A percentile compares a stretch with the other conserved stretches of the same genome.
phyloP scores from a whole-genome alignment of 2,329 filamentous ascomycete species.

The Stenocarpella maydis region DNA sequence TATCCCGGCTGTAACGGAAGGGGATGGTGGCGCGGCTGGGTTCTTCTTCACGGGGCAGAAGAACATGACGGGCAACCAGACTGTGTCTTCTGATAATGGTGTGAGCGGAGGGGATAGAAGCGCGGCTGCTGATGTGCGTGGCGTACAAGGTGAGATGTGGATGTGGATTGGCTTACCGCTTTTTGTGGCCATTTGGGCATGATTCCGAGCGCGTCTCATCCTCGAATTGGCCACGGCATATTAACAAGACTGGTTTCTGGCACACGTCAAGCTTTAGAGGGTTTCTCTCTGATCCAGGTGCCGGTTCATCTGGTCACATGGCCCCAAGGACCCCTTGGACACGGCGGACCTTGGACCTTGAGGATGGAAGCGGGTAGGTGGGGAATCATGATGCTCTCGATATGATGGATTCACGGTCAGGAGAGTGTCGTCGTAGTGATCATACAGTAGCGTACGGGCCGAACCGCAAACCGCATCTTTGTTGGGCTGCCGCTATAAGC shows the following conservation, averaged over 20 bases:
- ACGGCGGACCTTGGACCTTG: too few relatives aligned
- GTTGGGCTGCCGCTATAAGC: background rate
- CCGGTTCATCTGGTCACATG: background rate
- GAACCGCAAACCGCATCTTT: too few relatives aligned
- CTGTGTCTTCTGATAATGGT: constrained; percentile 43
- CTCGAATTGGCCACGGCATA: background rate
- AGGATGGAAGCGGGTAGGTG: too few relatives aligned
- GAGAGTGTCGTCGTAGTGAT: too few relatives aligned
- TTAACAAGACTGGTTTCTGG: background rate
- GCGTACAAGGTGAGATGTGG: background rate
- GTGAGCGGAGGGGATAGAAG: constrained; percentile 23
- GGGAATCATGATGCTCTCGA: background rate
- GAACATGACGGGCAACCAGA: constrained; percentile 59
- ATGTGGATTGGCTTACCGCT: background rate
- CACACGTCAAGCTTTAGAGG: too few relatives aligned
- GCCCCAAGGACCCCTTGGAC: too few relatives aligned
- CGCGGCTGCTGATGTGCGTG: background rate
- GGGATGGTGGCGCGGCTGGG: constrained; percentile 44
- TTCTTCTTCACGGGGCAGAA: constrained; percentile 59
- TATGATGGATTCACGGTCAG: background rate
- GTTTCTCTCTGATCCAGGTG: background rate
- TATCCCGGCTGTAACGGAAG: constrained; percentile 56
- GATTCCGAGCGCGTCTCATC: background rate
- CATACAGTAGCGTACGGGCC: too few relatives aligned
- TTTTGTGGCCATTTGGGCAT: constrained; percentile 8